Conservation (phyloP, 805 yeast species). For the Candida michaelii region DNA sequence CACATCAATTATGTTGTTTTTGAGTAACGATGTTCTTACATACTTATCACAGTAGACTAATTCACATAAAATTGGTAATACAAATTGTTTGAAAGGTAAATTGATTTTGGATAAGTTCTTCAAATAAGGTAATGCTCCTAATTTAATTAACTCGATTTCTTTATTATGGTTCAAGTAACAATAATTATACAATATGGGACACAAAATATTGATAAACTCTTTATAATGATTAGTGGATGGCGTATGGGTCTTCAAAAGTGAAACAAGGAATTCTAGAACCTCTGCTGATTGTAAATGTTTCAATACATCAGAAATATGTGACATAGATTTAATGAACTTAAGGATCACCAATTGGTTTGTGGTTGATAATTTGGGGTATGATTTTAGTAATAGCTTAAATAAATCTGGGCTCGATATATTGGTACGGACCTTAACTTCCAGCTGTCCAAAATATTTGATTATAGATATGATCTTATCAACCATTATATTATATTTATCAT, state of each 20-base stretch:
- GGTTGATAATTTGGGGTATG: slow-evolving; percentile 30
- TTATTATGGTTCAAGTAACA: slow-evolving; percentile 47
- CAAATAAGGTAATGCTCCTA: slow-evolving; percentile 49
- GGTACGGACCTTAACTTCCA: slow-evolving; percentile 45
- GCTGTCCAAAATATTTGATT: slow-evolving; percentile 42
- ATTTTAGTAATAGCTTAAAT: slow-evolving; percentile 42
- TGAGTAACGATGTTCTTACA: slow-evolving; percentile 38
- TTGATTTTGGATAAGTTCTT: slow-evolving; percentile 39
- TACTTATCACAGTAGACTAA: slow-evolving; percentile 45
- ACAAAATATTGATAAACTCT: slow-evolving; percentile 43
- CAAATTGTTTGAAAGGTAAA: slow-evolving; percentile 50
- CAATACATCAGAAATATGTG: slow-evolving; percentile 34
- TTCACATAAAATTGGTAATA: slow-evolving; percentile 53
- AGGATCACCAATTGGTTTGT: slow-evolving; percentile 39
- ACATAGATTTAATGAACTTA: slow-evolving; percentile 45
- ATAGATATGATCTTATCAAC: slow-evolving; percentile 38
- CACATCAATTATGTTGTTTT: slow-evolving; percentile 36
- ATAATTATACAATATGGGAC: slow-evolving; percentile 52
- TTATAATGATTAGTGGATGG: slow-evolving; percentile 32
- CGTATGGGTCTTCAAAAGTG: slow-evolving; percentile 25
- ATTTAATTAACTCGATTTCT: slow-evolving; percentile 45
- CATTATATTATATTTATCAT: slow-evolving; percentile 4
- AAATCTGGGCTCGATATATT: slow-evolving; percentile 39
- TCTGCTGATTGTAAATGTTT: slow-evolving; percentile 37
- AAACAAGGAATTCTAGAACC: slow-evolving; percentile 44